Evolutionary conservation across 1,139 yeast species (phyloP), one percentile per base, ranked within the genome.

Genomic region (Arxiozyma heterogenica): DNA sequence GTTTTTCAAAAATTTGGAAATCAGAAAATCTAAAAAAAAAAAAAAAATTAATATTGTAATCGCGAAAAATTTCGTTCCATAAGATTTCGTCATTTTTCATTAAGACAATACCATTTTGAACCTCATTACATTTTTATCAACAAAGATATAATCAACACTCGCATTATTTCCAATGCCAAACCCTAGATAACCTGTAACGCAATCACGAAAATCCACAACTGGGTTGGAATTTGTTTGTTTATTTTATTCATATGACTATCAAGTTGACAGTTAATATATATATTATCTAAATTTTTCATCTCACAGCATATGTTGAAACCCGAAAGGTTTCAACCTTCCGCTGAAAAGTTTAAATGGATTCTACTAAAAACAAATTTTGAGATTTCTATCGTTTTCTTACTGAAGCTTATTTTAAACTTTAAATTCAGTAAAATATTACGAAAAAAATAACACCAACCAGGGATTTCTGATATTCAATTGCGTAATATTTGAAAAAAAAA

Each of bases 31-130:
- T 11, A 17, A 6, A 34, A 34, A 15, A 34, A 34, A 34, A 30
- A 8, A 30, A 30, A 4, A 30, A 12, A n/a, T n/a, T 3, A 41
- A n/a, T 12, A 21, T 46, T 22, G 20, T 30, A 46, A 21, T 21
- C 49, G 30, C 49, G 49, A 46, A 46, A 46, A 34, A 8, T 30
- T 46, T 46, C 43, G 43, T 25, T 42, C 18, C 49, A 27, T 15
- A 21, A n/a, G 23, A 8, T 21, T 23, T 17, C 17, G 17, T 20
- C 7, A 15, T 20, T 15, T 15, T 21, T 5, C 23, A 38, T 18
- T 2, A 18, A 30, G 12, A 45, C 48, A 30, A 45, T 44, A 44
- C 15, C 3, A 17, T 25, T 44, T 15, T 44, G 47, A 44, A 44
- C 47, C 47, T 44, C 47, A 44, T 44, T 20, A 5, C 21, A 44